Evolutionary conservation across 495 filamentous ascomycete genomes (phyloP), one percentile per base, ranked within the genome.

Genomic region (Elasticomyces elasticus): DNA sequence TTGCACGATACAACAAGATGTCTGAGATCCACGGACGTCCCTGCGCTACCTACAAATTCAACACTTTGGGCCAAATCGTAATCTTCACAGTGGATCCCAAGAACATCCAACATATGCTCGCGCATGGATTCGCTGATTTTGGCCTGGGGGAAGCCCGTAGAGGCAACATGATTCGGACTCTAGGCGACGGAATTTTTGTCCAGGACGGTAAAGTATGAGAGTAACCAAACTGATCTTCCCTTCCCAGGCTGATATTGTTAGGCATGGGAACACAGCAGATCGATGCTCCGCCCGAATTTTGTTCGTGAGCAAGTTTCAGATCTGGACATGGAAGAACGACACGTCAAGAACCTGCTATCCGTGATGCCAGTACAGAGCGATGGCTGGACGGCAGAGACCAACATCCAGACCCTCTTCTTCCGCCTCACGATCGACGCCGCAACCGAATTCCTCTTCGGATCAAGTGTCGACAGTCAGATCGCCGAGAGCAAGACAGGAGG

Each of bases 381-480:
- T 42, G 69, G 61, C 53, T 74, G 56, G 68, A 72, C 60, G n/a
- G 61, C 68, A 38, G 72, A 76, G 1, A 72, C 89, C 20, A 80
- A 94, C 65, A 76, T 91, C 30, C 74, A 76, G 27, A 77, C 82
- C 9, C 71, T 90, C 19, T 83, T 91, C 66, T 90, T 86, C 72
- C 78, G 87, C 9, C 86, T 83, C 59, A 90, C 88, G 0, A 72
- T 96, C 10, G 89, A 96, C 65, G 72, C 82, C 1, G 81, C 87
- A 1, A 92, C 89, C 13, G 85, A 91, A 53, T 95, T 92, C 64
- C 70, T 96, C 30, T 76, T 95, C n/a, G 90, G 90, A 13, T 71
- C 82, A 44, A 79, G 81, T 48, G 80, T 87, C 13, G 75, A 85
- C 55, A 88, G 81, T 28, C 67, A 70, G 33, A 31, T 69, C n/a